A percentile compares a stretch with the other conserved stretches of the same genome.
Evolutionary conservation across 2,329 filamentous ascomycete species (phyloP).

Genomic region (Fusarium sp.): DNA sequence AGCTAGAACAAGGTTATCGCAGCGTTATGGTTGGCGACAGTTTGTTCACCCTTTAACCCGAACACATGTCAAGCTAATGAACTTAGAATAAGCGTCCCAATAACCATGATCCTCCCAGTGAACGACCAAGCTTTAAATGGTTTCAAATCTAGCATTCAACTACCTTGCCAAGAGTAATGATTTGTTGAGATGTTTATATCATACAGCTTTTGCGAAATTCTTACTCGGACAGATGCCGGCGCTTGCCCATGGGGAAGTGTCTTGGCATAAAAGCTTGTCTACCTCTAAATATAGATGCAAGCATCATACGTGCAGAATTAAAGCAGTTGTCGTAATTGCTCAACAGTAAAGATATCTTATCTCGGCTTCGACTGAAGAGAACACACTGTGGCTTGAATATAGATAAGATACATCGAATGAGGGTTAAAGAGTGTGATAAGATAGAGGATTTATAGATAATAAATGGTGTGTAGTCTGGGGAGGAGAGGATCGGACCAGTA

Average conservation of each 20-base stretch:
- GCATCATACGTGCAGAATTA: not conserved
- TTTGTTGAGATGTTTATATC: no score
- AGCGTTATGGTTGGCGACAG: not conserved
- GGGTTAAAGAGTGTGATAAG: not conserved
- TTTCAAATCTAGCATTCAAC: not conserved
- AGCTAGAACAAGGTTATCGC: not conserved
- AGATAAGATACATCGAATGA: not conserved
- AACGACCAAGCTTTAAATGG: not conserved
- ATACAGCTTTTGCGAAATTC: not conserved
- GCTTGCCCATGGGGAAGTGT: not conserved
- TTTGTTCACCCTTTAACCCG: not conserved
- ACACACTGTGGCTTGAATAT: not conserved
- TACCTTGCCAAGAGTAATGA: no score
- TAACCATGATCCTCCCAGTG: not conserved
- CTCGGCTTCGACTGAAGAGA: not conserved
- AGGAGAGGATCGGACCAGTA: not conserved
- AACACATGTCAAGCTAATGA: not conserved
- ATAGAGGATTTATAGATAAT: not conserved
- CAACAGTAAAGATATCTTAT: not conserved
- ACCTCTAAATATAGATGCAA: not conserved
- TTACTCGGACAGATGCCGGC: fast-evolving
- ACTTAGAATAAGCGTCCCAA: not conserved
- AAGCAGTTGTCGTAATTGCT: not conserved
- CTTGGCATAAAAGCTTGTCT: conserved; percentile 1
- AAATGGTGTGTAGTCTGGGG: not conserved